Conservation (phyloP, 1,284 basidiomycete species). For the Leccinum pachyderme region DNA sequence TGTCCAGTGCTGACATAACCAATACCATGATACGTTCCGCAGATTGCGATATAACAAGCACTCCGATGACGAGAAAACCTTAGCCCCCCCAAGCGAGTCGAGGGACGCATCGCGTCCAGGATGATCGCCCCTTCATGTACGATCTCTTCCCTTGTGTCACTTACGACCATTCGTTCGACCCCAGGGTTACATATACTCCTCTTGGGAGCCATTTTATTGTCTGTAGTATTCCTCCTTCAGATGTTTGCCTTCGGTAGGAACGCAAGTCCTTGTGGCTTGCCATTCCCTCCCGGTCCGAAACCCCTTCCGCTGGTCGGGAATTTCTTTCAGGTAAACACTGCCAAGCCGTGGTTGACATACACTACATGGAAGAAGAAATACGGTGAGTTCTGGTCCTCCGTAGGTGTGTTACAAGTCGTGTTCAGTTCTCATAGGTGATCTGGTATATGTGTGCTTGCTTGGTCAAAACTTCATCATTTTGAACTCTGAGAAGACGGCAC, state of each 20-base stretch:
- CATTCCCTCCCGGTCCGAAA: constrained; percentile 24
- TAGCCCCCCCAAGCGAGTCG: constrained; percentile 3
- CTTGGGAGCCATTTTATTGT: not conserved
- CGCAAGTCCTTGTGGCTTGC: constrained; percentile 1
- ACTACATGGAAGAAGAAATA: constrained; percentile 24
- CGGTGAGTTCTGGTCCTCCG: constrained; percentile 4
- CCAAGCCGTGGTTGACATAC: constrained; percentile 26
- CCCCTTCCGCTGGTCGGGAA: constrained; percentile 24
- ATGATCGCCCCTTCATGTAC: not conserved
- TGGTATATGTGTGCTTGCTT: constrained; percentile 23
- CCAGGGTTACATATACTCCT: not conserved
- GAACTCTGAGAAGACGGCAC: constrained; percentile 27
- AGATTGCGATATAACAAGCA: constrained; percentile 2
- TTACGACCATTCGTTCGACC: not conserved
- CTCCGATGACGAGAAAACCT: not conserved
- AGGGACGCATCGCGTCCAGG: not conserved
- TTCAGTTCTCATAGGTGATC: constrained; percentile 18
- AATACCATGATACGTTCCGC: not conserved
- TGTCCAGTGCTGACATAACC: no score
- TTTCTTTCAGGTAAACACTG: constrained; percentile 15
- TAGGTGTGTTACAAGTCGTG: not conserved
- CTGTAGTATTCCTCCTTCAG: constrained; percentile 2
- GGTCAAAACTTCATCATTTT: constrained; percentile 23
- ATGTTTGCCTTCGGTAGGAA: not conserved
- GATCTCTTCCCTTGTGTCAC: constrained; percentile 7